Conservation (phyloP, 2,329 filamentous ascomycete species). For the Metarhizium album region DNA sequence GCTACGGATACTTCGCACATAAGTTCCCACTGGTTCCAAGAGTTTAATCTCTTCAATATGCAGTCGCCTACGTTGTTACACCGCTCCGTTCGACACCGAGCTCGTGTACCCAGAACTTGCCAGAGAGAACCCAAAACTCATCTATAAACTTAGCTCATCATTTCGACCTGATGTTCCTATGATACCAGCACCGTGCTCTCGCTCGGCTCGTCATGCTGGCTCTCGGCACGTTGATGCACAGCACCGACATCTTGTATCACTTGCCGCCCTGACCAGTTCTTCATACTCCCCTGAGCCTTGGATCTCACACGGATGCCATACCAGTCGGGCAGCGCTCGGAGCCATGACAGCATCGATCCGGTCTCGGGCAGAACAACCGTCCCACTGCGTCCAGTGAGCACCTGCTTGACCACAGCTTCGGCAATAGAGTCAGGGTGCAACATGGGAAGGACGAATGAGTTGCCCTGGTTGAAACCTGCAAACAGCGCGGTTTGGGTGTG, state of each 20-base stretch:
- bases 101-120: background rate
- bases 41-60: background rate
- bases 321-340: conserved; percentile 52
- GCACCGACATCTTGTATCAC: conserved; percentile 34
- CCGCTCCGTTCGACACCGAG: background rate
- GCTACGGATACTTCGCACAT: background rate
- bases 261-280: conserved; percentile 33
- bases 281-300: conserved; percentile 29
- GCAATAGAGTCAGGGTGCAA: conserved; percentile 31
- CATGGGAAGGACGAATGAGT: conserved; percentile 21
- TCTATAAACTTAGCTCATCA: no score
- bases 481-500: conserved; percentile 26
- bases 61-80: background rate
- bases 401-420: conserved; percentile 36
- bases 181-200: conserved; percentile 20
- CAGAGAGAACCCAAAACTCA: background rate
- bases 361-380: conserved; percentile 36
- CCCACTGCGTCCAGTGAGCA: conserved; percentile 36
- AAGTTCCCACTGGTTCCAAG: background rate
- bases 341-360: conserved; percentile 26
- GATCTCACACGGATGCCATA: conserved; percentile 42
- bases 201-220: conserved; percentile 1
- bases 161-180: conserved; percentile 8
- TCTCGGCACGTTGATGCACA: conserved; percentile 6
- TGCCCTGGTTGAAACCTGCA: conserved; percentile 44